phyloP scores from a whole-genome alignment of 371 early-diverging fungal species.

The Apophysomyces variabilis region DNA sequence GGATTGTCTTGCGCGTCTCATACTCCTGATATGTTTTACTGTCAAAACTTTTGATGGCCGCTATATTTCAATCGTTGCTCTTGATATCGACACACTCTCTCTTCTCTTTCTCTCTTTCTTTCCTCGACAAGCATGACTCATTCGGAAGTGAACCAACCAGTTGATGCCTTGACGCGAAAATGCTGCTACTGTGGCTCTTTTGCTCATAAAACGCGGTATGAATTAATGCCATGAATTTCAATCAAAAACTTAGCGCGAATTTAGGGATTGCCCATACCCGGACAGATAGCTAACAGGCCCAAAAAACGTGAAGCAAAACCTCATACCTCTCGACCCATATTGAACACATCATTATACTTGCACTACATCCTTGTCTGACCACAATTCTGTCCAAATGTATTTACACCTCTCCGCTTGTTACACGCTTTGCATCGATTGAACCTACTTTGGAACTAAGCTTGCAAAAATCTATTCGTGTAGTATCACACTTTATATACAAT shows the following conservation, averaged over 20 bases:
- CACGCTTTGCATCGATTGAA: too few species aligned
- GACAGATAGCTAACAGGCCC: neutral
- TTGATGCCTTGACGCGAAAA: neutral
- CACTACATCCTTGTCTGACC: too few species aligned
- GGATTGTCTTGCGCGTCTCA: neutral
- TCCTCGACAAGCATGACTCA: neutral
- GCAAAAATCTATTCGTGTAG: too few species aligned
- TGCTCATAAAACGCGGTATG: neutral
- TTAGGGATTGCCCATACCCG: slow-evolving; percentile 1
- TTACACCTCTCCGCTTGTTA: too few species aligned
- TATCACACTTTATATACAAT: too few species aligned
- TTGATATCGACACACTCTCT: neutral
- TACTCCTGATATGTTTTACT: neutral
- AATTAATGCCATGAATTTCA: neutral
- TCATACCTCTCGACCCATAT: too few species aligned
- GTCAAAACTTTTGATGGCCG: too few species aligned
- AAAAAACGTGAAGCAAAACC: neutral
- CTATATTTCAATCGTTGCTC: too few species aligned
- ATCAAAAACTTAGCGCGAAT: neutral
- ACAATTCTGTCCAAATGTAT: too few species aligned
- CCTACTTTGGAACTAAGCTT: too few species aligned
- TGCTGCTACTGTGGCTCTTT: neutral
- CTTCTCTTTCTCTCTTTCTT: neutral
- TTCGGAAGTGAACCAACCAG: neutral
- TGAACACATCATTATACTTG: too few species aligned